Evolutionary conservation across 768 basidiomycete genomes (phyloP).

Genomic region (Pleurotus tuber-regium): DNA sequence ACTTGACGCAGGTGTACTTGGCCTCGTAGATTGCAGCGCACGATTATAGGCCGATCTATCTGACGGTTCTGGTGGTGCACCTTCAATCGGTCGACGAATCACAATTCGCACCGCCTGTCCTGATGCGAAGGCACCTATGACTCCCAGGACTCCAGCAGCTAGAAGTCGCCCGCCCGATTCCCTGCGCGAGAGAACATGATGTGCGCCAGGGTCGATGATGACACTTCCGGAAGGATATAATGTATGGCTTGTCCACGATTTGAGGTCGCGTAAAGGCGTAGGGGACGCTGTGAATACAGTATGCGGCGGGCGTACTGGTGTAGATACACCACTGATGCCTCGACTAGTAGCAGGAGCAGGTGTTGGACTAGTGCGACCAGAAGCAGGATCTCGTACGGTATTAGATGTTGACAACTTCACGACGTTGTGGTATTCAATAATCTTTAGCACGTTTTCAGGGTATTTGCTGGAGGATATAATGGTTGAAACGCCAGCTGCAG

Average conservation of each 20-base stretch:
- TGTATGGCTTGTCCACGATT: slow-evolving; percentile 97
- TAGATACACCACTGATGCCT: slow-evolving; percentile 13
- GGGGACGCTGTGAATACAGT: slow-evolving; percentile 81
- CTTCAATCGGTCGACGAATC: slow-evolving; percentile 40
- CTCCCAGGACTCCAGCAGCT: slow-evolving; percentile 86
- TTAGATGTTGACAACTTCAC: slow-evolving; percentile 35
- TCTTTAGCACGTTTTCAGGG: slow-evolving; percentile 70
- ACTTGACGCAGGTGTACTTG: slow-evolving; percentile 48
- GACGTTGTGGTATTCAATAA: slow-evolving; percentile 74
- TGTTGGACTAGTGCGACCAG: slow-evolving; percentile 24
- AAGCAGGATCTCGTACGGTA: too few species aligned
- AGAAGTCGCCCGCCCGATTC: slow-evolving; percentile 90
- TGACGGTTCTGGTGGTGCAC: slow-evolving; percentile 21
- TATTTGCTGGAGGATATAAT: slow-evolving; percentile 84
- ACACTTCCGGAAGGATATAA: slow-evolving; percentile 86
- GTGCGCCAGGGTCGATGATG: slow-evolving; percentile 87
- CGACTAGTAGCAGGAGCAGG: slow-evolving; percentile 20
- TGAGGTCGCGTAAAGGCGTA: slow-evolving; percentile 78
- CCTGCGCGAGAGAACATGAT: slow-evolving; percentile 77
- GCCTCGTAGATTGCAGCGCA: slow-evolving; percentile 44
- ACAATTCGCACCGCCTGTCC: slow-evolving; percentile 92
- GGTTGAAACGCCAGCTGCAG: slow-evolving; percentile 90
- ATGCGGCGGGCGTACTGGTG: slow-evolving; percentile 62
- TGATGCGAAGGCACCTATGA: slow-evolving; percentile 87
- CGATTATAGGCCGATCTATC: slow-evolving; percentile 34